Evolutionary conservation across 345 rosid genomes (phyloP).

Genomic region (Erodium maritimum): DNA sequence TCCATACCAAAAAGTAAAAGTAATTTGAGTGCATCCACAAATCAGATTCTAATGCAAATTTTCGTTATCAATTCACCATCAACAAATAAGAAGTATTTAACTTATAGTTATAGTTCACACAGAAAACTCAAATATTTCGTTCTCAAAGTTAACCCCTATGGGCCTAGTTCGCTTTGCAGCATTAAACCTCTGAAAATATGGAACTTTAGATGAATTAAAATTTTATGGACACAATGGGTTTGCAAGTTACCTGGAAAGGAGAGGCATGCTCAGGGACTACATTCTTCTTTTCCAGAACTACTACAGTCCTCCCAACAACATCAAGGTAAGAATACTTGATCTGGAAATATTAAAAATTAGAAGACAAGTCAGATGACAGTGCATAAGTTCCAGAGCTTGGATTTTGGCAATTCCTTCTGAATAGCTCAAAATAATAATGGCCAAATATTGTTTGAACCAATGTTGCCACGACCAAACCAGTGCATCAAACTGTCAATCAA

Average conservation of each 20-base stretch:
- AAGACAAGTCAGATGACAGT: constrained; percentile 9
- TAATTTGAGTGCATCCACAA: no score
- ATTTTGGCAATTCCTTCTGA: no score
- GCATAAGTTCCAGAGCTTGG: not conserved
- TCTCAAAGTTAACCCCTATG: not conserved
- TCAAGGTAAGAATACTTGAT: constrained; percentile 92
- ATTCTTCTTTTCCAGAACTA: constrained; percentile 84
- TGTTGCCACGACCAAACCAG: no score
- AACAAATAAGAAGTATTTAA: not conserved
- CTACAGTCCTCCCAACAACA: constrained; percentile 89
- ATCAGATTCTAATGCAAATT: no score
- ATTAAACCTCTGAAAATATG: not conserved
- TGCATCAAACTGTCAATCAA: no score
- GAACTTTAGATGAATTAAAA: not conserved
- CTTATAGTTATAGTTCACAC: not conserved
- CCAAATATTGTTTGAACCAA: no score
- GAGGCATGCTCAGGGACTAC: constrained; percentile 62
- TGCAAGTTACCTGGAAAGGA: constrained; percentile 69
- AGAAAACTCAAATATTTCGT: not conserved
- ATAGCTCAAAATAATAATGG: no score
- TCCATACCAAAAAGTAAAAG: no score
- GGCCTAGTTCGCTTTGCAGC: not conserved
- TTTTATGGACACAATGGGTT: not conserved
- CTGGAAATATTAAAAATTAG: constrained; percentile 28
- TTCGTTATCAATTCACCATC: no score